Evolutionary conservation across 2,329 filamentous ascomycete species (phyloP), one percentile per base, ranked within the genome.

Genomic region (Ambrosiella xylebori): DNA sequence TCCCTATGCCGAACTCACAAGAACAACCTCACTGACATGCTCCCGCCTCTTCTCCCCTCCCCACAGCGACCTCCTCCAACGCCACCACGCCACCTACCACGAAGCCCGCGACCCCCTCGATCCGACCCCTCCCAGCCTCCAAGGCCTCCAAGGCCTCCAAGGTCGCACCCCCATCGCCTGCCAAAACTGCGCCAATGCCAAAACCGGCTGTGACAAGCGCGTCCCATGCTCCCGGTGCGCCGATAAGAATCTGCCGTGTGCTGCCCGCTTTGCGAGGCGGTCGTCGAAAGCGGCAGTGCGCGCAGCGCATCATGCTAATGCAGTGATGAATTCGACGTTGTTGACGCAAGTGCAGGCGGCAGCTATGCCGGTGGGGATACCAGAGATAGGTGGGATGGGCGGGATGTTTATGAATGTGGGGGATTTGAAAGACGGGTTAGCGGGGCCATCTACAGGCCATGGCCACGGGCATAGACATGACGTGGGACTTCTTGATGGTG

Each of bases 61-160:
- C 45, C 38, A 64, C 62, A 74, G 76, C 62, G 76, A 78, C 58
- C 68, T 79, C 7, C 68, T 78, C 3, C 73, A 75, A 63, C 68
- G 75, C 63, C 75, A 78, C 59, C 70, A 76, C 59, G 69, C 70
- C 2, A 76, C 74, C 36, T 78, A 77, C 61, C 76, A 78, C 66
- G 73, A 76, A 64, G 69, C 69, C 6, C 70, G 71, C 63, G 73
- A 75, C 56, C 71, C 72, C 0, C 71, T 73, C 68, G 73, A 74
- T 50, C 68, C 72, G 2, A 63, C 70, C 8, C 69, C 73, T 0
- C 73, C 71, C 12, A 70, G 70, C n/a, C 66, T 73, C 2, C 70
- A 71, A 3, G 71, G 71, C 0, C 66, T 73, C 2, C 70, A 71
- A 3, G 71, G 71, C 0, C 64, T 74, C 11, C 69, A 68, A 62